A percentile compares a stretch with the other conserved stretches of the same genome.
These are phyloP conservation scores for Pseudonitzschia delicatissima DNA, from an alignment of 108 stramenopile species.

Conservation along the genomic window DNA sequence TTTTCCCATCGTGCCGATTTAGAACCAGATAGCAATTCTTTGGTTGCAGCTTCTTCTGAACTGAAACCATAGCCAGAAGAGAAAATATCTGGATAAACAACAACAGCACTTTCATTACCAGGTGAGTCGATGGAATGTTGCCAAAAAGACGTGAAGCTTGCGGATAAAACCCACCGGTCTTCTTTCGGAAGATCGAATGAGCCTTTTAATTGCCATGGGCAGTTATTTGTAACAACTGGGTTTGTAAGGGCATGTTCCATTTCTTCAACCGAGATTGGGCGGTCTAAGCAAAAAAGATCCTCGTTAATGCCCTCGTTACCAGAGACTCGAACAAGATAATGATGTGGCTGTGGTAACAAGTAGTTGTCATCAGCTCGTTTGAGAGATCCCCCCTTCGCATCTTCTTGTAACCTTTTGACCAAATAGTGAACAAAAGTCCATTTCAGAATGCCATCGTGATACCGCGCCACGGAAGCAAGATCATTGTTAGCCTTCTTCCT, in stretches of 20 bases:
- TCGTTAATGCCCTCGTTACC: conserved; percentile 25
- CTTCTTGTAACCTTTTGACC: conserved; percentile 24
- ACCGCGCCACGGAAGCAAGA: conserved; percentile 14
- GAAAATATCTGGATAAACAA: conserved; percentile 43
- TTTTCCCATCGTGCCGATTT: conserved; percentile 35
- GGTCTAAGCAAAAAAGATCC: conserved; percentile 51
- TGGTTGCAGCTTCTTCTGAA: conserved; percentile 8
- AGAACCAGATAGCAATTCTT: conserved; percentile 8
- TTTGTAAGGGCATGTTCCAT: conserved; percentile 49
- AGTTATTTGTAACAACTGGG: conserved; percentile 17
- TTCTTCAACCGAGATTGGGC: conserved; percentile 29
- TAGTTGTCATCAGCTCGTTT: conserved; percentile 22
- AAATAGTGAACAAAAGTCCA: conserved; percentile 73
- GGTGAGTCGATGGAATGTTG: conserved; percentile 14
- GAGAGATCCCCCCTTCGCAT: conserved; percentile 8
- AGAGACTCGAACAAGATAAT: conserved; percentile 47
- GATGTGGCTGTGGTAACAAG: conserved; percentile 43
- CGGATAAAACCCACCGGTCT: conserved; percentile 20
- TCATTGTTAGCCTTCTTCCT: conserved; percentile 13
- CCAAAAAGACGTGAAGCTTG: conserved; percentile 41
- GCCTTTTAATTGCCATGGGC: conserved; percentile 6
- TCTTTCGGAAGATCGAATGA: conserved; percentile 31
- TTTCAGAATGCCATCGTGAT: conserved; percentile 51
- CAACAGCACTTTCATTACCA: conserved; percentile 5
- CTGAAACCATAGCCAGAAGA: conserved; percentile 17